Conservation (phyloP, 2,329 filamentous ascomycete species). For the Aspergillus fijiensis region DNA sequence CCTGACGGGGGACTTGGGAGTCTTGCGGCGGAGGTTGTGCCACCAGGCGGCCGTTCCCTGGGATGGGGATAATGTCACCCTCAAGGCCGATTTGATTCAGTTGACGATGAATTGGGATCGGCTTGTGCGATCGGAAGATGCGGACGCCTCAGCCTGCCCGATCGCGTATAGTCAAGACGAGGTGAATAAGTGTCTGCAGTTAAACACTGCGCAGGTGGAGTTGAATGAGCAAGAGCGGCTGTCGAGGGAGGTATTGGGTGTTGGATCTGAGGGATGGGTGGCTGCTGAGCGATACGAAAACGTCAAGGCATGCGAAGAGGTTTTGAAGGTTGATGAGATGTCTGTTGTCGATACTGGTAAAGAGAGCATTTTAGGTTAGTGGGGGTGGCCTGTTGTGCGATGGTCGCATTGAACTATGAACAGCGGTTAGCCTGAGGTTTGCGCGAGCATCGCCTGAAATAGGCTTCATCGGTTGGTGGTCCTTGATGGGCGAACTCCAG, state of each 20-base stretch:
- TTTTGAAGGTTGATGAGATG: background rate
- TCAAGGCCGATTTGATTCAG: slow-evolving; percentile 26
- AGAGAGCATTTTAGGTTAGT: background rate
- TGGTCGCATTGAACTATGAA: no score
- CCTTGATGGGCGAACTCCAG: no score
- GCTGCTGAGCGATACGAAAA: background rate
- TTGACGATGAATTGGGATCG: slow-evolving; percentile 16
- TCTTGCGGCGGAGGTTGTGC: slow-evolving; percentile 20
- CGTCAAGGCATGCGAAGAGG: background rate
- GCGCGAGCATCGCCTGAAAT: no score
- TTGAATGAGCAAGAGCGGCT: background rate
- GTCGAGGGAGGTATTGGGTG: background rate
- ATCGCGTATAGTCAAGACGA: background rate
- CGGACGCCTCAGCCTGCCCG: background rate
- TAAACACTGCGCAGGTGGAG: background rate
- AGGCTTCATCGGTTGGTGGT: no score
- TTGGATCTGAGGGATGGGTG: background rate
- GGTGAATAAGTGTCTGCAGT: background rate
- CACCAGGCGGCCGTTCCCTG: slow-evolving; percentile 26
- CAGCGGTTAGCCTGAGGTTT: no score
- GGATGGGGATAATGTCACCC: slow-evolving; percentile 27
- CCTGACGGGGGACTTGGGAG: slow-evolving; percentile 14
- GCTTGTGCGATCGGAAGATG: background rate
- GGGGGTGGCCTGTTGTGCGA: no score
- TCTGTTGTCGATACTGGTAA: background rate